These are phyloP conservation scores for Trifolium subterraneum DNA, from an alignment of 306 rosid genomes.

Conservation along the genomic window DNA sequence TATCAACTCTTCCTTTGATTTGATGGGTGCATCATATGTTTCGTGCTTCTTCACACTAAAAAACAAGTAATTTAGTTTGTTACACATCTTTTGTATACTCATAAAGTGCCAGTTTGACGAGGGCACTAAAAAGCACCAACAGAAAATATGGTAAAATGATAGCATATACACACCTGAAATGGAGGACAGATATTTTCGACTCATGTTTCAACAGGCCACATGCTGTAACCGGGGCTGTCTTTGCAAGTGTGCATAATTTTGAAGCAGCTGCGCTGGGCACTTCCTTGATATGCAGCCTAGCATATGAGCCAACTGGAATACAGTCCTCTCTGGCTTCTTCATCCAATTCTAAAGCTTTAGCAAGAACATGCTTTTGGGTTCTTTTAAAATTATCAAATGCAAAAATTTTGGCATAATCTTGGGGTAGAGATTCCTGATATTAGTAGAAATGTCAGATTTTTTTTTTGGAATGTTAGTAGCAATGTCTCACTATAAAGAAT, in stretches of 20 bases:
- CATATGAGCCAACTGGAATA: constrained; percentile 64
- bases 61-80: constrained; percentile 32
- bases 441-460: constrained; percentile 34
- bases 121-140: background rate
- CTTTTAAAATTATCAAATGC: constrained; percentile 74
- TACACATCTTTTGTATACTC: constrained; percentile 24
- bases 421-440: constrained; percentile 89
- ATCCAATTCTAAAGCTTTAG: constrained; percentile 74
- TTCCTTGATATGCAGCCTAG: constrained; percentile 75
- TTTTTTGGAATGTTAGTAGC: background rate
- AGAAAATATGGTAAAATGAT: constrained; percentile 22
- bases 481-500: constrained; percentile 20
- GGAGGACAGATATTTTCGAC: constrained; percentile 94
- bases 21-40: constrained; percentile 70
- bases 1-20: constrained; percentile 83
- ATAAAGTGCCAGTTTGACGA: constrained; percentile 12
- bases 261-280: constrained; percentile 69
- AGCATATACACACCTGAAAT: constrained; percentile 71
- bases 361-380: constrained; percentile 80
- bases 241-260: constrained; percentile 55
- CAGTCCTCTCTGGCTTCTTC: constrained; percentile 66
- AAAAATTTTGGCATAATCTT: constrained; percentile 81
- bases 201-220: constrained; percentile 96
- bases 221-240: constrained; percentile 62
- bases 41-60: constrained; percentile 89